phyloP scores from a whole-genome alignment of 768 basidiomycete species.

The Austroboletus festivus region DNA sequence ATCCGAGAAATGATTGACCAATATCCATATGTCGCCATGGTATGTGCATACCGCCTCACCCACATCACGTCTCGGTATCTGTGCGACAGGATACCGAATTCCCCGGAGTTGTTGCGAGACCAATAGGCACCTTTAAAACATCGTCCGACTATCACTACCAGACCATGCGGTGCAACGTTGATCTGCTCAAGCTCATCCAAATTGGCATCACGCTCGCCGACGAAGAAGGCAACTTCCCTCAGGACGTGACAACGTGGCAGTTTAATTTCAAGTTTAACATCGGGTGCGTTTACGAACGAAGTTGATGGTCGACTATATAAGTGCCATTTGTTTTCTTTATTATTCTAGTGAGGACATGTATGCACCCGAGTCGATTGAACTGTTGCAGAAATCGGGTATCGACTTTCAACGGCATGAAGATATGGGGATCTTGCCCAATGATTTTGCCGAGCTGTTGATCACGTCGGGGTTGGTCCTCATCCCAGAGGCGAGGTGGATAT shows the following conservation, averaged over 20 bases:
- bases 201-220: conserved; percentile 93
- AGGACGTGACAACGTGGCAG: conserved; percentile 94
- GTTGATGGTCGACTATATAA: too few relatives aligned
- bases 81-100: conserved; percentile 89
- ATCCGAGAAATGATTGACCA: conserved; percentile 84
- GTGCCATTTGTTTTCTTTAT: too few relatives aligned
- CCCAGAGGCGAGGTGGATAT: conserved; percentile 92
- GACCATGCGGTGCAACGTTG: conserved; percentile 99
- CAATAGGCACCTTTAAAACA: conserved; percentile 94
- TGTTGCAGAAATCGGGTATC: conserved; percentile 91
- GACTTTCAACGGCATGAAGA: conserved; percentile 94
- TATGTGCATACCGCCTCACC: conserved; percentile 35
- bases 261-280: conserved; percentile 97
- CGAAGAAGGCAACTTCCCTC: conserved; percentile 88
- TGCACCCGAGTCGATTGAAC: conserved; percentile 94
- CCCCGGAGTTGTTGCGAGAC: conserved; percentile 95
- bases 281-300: conserved; percentile 59
- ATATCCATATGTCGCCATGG: conserved; percentile 96
- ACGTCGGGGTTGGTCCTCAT: conserved; percentile 91
- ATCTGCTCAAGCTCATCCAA: conserved; percentile 96
- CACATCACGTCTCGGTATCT: conserved; percentile 4
- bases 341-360: conserved; percentile 92
- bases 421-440: conserved; percentile 86
- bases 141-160: conserved; percentile 99
- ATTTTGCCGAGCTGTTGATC: conserved; percentile 96